A percentile compares a stretch with the other conserved stretches of the same genome.
Conservation (phyloP, 495 filamentous ascomycete genomes). For the Mycothermus thermophilus region DNA sequence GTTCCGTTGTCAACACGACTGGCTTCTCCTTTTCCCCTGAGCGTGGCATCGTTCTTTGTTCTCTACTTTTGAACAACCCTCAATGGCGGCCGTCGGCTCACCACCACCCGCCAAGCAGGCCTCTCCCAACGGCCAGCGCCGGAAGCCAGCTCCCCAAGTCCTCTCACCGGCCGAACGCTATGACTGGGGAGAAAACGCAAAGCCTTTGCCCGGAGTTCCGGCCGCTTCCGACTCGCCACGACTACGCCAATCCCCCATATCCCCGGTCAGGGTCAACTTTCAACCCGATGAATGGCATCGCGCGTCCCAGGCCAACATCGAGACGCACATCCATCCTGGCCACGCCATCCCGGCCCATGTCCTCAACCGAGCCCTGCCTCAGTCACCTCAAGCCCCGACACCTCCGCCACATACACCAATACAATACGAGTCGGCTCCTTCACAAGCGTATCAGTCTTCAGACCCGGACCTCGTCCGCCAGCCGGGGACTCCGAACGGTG, state of each 20-base stretch:
- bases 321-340: conserved; percentile 14
- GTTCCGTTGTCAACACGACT: too few relatives aligned
- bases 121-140: too few relatives aligned
- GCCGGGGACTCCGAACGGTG: conserved; percentile 1
- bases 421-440: conserved; percentile 6
- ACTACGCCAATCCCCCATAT: conserved; percentile 26
- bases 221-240: conserved; percentile 19
- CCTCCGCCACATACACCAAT: conserved; percentile 25
- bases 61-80: conserved; percentile 10
- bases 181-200: conserved; percentile 21
- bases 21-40: too few relatives aligned
- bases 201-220: conserved; percentile 19
- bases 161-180: conserved; percentile 22
- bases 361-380: conserved; percentile 21
- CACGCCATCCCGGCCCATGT: not conserved
- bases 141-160: conserved; percentile 16
- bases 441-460: not conserved
- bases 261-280: conserved; percentile 30
- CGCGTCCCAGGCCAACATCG: conserved; percentile 30
- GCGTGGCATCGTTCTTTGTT: too few relatives aligned
- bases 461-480: conserved; percentile 2
- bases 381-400: conserved; percentile 24
- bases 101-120: conserved; percentile 26
- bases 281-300: conserved; percentile 28
- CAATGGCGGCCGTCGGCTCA: conserved; percentile 34